Conservation (phyloP, 2,329 filamentous ascomycete genomes). For the Sporothrix luriei region DNA sequence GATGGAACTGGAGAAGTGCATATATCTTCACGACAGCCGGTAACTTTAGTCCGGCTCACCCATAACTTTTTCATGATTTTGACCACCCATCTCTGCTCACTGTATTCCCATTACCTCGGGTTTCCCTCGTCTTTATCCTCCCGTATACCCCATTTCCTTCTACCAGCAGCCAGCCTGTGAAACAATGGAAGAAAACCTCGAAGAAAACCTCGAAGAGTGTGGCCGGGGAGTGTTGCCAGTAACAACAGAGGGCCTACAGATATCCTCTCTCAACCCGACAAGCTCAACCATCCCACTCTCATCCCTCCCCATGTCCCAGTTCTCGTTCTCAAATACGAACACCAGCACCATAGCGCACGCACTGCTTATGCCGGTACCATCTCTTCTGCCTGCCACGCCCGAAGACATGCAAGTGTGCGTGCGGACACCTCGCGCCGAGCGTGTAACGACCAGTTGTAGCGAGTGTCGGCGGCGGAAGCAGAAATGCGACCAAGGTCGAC, state of each 20-base stretch:
- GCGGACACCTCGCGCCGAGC: constrained; percentile 38
- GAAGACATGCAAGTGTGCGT: constrained; percentile 41
- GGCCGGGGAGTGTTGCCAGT: neutral
- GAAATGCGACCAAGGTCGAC: constrained; percentile 59
- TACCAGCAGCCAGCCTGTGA: neutral
- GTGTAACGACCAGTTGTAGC: constrained; percentile 48
- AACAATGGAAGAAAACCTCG: neutral
- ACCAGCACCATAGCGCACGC: neutral
- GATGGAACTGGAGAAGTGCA: constrained; percentile 5
- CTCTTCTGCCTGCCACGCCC: constrained; percentile 37
- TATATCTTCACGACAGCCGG: constrained; percentile 2
- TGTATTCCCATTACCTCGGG: neutral
- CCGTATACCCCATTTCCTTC: neutral
- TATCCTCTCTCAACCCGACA: neutral
- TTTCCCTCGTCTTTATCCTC: neutral
- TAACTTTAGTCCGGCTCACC: neutral
- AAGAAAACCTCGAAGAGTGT: neutral
- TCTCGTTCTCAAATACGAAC: neutral
- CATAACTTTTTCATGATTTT: neutral
- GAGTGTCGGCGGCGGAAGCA: constrained; percentile 55
- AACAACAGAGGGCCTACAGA: neutral
- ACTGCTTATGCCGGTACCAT: neutral
- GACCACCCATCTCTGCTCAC: neutral
- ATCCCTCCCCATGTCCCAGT: neutral
- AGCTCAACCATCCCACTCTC: neutral